phyloP scores from a whole-genome alignment of 495 filamentous ascomycete species.

The Tuber umbilicatum region DNA sequence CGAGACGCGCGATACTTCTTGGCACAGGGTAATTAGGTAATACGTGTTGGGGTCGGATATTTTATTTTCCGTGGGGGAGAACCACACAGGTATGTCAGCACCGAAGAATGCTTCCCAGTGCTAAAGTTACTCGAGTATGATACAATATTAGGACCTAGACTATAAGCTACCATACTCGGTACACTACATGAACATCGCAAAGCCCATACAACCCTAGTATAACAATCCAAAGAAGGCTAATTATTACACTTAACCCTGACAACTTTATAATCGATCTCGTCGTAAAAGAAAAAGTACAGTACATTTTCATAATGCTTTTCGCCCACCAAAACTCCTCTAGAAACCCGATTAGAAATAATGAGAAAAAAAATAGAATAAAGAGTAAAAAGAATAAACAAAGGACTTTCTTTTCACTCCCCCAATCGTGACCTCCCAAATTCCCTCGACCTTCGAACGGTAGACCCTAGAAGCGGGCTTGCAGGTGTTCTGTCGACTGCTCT shows the following conservation, averaged over 20 bases:
- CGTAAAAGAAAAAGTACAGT: neutral
- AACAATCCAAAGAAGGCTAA: neutral
- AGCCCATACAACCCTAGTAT: neutral
- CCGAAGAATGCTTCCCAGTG: neutral
- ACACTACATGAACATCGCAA: neutral
- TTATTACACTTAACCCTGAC: neutral
- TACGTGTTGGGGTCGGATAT: neutral
- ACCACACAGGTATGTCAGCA: neutral
- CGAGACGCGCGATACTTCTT: neutral
- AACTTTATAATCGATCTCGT: neutral
- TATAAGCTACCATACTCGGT: neutral
- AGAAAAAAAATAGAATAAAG: neutral
- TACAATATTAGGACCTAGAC: neutral
- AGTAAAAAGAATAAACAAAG: conserved; percentile 1
- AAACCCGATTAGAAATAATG: neutral
- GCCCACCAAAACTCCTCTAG: neutral
- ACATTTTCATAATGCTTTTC: neutral
- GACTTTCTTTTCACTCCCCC: neutral
- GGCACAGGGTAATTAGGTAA: neutral
- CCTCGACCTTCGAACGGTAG: conserved; percentile 1
- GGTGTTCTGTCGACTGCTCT: neutral
- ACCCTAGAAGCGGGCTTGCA: neutral
- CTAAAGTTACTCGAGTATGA: neutral
- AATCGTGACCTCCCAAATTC: neutral
- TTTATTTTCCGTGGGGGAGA: neutral